phyloP scores from a whole-genome alignment of 2,329 filamentous ascomycete genomes.

The Fusarium equiseti region DNA sequence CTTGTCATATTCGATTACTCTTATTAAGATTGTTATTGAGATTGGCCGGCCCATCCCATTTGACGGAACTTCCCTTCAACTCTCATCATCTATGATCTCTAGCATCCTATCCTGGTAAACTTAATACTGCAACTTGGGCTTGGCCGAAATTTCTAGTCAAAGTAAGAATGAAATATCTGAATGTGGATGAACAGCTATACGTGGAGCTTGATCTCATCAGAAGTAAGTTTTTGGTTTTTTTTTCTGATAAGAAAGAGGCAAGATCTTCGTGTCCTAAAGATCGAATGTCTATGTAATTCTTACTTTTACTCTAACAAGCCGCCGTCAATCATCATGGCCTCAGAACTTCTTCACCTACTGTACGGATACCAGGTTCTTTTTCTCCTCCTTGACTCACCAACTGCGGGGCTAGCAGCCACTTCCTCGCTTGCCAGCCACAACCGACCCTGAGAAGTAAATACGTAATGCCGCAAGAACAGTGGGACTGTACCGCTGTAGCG shows the following conservation, averaged over 20 bases:
- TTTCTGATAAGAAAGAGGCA: background rate
- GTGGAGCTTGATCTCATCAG: background rate
- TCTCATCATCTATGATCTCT: background rate
- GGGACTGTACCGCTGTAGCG: background rate
- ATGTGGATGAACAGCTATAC: background rate
- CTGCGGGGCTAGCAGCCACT: slow-evolving; percentile 13
- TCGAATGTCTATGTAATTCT: background rate
- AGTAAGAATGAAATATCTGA: background rate
- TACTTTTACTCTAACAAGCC: background rate
- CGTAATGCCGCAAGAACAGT: slow-evolving; percentile 24
- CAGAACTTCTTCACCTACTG: background rate
- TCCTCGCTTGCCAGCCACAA: slow-evolving; percentile 18
- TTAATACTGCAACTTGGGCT: background rate
- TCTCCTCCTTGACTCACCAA: slow-evolving; percentile 5
- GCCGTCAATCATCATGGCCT: background rate
- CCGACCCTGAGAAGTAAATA: slow-evolving; percentile 1
- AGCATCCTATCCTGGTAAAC: background rate
- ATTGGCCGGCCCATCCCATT: background rate
- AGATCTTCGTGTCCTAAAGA: background rate
- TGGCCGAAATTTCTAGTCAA: background rate
- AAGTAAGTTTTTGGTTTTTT: background rate
- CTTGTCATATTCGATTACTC: background rate
- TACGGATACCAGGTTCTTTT: background rate
- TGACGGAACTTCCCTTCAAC: background rate
- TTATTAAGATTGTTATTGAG: background rate